Conservation (phyloP, 805 yeast species). For the Kazachstania africana region DNA sequence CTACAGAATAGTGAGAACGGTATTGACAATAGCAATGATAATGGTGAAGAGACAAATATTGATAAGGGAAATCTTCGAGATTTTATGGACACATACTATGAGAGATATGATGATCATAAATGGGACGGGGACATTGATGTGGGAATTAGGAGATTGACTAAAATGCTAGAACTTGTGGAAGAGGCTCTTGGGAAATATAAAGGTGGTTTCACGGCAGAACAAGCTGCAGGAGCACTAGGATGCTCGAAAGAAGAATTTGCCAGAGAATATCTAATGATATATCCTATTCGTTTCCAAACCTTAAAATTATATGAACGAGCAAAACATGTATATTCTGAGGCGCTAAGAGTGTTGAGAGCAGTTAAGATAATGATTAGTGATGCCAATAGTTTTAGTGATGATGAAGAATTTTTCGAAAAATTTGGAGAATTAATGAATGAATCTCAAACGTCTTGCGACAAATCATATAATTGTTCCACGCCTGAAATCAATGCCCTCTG, state of each 20-base stretch:
- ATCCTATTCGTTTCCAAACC: conserved; percentile 46
- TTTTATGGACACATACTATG: conserved; percentile 41
- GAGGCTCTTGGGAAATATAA: conserved; percentile 28
- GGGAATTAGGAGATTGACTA: conserved; percentile 31
- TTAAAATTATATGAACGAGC: conserved; percentile 47
- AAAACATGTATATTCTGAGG: conserved; percentile 51
- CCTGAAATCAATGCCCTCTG: conserved; percentile 43
- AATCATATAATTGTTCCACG: conserved; percentile 42
- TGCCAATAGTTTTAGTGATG: conserved; percentile 1
- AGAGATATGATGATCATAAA: conserved; percentile 11
- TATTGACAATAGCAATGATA: background rate
- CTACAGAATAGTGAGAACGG: too few species aligned
- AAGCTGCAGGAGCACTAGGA: conserved; percentile 35
- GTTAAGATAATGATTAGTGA: conserved; percentile 30
- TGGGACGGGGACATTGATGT: conserved; percentile 39
- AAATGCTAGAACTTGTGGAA: conserved; percentile 35
- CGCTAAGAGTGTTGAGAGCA: conserved; percentile 44
- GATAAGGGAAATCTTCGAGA: conserved; percentile 50
- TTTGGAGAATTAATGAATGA: conserved; percentile 49
- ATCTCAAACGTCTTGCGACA: conserved; percentile 43
- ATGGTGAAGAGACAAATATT: conserved; percentile 10
- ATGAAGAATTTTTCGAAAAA: conserved; percentile 27
- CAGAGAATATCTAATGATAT: conserved; percentile 35
- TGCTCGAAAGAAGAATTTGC: conserved; percentile 32
- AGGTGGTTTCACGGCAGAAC: conserved; percentile 39